Evolutionary conservation across 2,329 filamentous ascomycete species (phyloP), one percentile per base, ranked within the genome.

Genomic region (Aspergillus piperis): DNA sequence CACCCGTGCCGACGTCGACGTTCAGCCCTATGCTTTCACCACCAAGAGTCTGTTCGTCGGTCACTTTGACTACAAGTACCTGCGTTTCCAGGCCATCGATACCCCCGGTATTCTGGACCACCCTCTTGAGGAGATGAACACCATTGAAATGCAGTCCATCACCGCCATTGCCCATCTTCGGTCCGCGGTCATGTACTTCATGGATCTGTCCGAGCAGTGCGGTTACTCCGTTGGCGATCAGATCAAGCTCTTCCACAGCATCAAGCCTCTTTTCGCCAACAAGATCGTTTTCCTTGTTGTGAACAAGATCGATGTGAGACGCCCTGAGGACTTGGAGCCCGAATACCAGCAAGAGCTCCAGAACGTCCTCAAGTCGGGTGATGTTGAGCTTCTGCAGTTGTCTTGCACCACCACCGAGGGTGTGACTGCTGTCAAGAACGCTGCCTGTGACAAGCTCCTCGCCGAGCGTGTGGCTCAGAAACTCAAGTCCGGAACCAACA

Each of bases 81-180:
- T 92, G 67, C 85, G 91, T 64, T 92, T 92, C 80, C 90, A 93
- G 81, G 93, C 92, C 27, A 97, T 99, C 69, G 95, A 99, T 79
- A 99, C 95, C 10, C 94, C 94, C n/a, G 95, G 95, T 83, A 96
- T 99, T 68, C 82, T 99, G 62, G 95, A 99, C 71, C 95, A 99
- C 76, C 93, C 94, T 38, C 86, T 99, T 8, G 95, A 98, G 80
- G 95, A 98, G 81, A 99, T 98, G 95, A 96, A 97, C 81, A 98
- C 95, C 3, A 99, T 99, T 74, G 95, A 99, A 80, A 98, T 98
- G 92, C 95, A 98, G 83, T 90, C 90, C 63, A 97, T 99, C 68
- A 98, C 94, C 17, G 95, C 96, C 10, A 96, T 99, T 80, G 95
- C 95, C 54, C 96, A 99, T 82, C 83, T 99, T 74, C 87, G 94